Evolutionary conservation across 2,329 filamentous ascomycete genomes (phyloP).

Genomic region (Alternaria gaisen): DNA sequence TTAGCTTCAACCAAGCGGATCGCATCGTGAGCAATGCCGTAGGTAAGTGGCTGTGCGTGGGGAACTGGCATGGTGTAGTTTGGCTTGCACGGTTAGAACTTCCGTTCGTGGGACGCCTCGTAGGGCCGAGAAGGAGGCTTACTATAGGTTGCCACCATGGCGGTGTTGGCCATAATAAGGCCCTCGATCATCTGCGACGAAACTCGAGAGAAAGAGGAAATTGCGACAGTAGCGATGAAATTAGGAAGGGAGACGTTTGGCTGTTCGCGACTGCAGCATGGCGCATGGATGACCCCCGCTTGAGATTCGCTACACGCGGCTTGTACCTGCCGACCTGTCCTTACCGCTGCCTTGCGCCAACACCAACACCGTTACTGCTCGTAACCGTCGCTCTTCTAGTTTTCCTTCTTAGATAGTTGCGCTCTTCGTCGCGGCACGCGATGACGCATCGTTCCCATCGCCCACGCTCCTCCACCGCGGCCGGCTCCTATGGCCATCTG

Average conservation of each 20-base stretch:
- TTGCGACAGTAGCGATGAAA: neutral
- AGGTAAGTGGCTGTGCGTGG: constrained; percentile 17
- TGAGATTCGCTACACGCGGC: constrained; percentile 12
- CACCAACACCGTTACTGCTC: neutral
- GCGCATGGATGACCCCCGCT: constrained; percentile 2
- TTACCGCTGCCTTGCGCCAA: neutral
- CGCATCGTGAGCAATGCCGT: constrained; percentile 9
- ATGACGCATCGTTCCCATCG: neutral
- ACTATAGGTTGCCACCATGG: constrained; percentile 18
- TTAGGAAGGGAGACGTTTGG: constrained; percentile 7
- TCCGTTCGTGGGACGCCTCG: constrained; percentile 12
- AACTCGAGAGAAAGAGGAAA: neutral
- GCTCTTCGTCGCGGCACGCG: neutral
- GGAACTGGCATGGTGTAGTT: neutral
- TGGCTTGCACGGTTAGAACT: constrained; percentile 3
- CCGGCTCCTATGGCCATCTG: constrained; percentile 1
- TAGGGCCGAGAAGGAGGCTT: constrained; percentile 17
- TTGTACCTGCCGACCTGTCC: constrained; percentile 2
- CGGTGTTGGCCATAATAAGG: constrained; percentile 10
- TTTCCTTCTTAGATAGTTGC: neutral
- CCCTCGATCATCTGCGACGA: constrained; percentile 6
- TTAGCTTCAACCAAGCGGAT: constrained; percentile 5
- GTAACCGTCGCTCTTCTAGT: constrained; percentile 2
- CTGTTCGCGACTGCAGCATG: constrained; percentile 7
- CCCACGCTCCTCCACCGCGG: neutral